A percentile compares a stretch with the other conserved stretches of the same genome.
Evolutionary conservation across 352 stramenopile species (phyloP).

Genomic region (Globisporangium paddicum): DNA sequence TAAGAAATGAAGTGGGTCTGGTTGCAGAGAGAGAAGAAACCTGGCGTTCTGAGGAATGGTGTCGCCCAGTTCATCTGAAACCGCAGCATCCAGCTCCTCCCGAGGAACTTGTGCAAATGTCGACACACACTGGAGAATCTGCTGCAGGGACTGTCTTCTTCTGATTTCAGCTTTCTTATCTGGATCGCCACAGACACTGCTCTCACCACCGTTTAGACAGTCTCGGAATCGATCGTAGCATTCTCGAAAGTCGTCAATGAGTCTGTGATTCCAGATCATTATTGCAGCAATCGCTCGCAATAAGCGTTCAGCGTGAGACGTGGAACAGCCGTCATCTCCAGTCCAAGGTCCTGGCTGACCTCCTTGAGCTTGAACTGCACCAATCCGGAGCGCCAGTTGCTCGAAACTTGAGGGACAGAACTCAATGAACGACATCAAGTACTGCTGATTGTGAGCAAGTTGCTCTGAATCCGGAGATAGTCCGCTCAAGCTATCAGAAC

Average conservation of each 20-base stretch:
- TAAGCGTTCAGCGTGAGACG: not conserved
- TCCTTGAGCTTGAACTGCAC: not conserved
- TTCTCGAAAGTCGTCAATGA: not conserved
- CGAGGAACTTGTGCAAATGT: not conserved
- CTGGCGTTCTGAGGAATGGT: not conserved
- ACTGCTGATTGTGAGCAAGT: not conserved
- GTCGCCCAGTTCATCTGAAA: not conserved
- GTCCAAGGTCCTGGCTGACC: not conserved
- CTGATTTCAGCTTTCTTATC: not conserved
- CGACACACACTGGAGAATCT: not conserved
- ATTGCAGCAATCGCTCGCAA: not conserved
- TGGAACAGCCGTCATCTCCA: not conserved
- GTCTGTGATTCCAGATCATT: conserved; percentile 6
- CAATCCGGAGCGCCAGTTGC: not conserved
- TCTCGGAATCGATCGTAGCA: not conserved
- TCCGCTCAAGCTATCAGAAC: not conserved
- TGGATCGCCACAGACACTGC: too few relatives aligned
- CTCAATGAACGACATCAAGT: not conserved
- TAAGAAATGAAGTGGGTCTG: not conserved
- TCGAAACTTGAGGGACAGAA: not conserved
- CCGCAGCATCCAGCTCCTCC: not conserved
- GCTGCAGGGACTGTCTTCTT: not conserved
- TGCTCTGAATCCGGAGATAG: not conserved
- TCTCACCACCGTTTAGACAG: not conserved
- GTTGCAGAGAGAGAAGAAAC: conserved; percentile 8